Conservation (phyloP, 306 rosid species). For the Cyamopsis tetragonoloba region DNA sequence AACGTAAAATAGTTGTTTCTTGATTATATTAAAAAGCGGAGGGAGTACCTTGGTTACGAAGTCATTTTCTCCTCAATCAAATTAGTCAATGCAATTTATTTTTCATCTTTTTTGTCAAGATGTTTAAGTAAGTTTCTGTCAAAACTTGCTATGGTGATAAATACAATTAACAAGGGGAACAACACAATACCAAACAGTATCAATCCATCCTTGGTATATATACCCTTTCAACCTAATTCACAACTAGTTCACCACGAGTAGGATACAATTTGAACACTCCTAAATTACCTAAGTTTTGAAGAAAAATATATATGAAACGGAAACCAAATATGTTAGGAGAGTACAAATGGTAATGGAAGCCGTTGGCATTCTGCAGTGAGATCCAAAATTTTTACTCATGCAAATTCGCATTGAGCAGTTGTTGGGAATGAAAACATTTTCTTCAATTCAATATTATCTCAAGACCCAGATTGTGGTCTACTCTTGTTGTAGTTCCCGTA, state of each 20-base stretch:
- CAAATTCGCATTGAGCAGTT: neutral
- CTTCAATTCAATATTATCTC: conserved; percentile 14
- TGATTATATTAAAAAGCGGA: no score
- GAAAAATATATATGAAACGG: neutral
- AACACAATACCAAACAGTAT: neutral
- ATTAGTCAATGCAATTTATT: no score
- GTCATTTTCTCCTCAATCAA: no score
- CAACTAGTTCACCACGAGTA: no score
- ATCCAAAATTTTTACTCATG: conserved; percentile 9
- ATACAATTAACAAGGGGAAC: neutral
- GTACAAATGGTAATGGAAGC: neutral
- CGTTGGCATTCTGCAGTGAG: neutral
- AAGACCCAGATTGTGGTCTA: conserved; percentile 31
- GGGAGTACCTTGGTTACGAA: no score
- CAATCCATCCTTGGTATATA: neutral
- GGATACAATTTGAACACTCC: neutral
- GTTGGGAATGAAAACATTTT: neutral
- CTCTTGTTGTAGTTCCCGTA: conserved; percentile 43
- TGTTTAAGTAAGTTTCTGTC: neutral
- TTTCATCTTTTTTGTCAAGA: no score
- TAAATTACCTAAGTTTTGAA: neutral
- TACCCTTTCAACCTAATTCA: neutral
- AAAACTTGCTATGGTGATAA: neutral
- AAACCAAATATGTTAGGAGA: neutral
- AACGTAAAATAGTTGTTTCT: no score